Conservation (phyloP, 1,284 basidiomycete species). For the Puccinia novopanici region DNA sequence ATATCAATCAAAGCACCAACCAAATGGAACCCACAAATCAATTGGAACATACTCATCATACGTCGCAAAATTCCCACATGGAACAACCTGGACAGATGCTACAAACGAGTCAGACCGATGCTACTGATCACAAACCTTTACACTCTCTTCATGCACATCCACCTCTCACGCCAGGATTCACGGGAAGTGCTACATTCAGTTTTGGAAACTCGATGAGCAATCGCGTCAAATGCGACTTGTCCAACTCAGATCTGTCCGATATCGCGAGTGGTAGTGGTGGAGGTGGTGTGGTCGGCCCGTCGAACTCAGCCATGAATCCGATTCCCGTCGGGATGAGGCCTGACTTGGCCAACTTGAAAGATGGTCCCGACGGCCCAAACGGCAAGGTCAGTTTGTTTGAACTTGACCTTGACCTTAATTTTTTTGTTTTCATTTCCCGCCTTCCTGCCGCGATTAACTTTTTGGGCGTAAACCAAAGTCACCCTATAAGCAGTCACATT, state of each 20-base stretch:
- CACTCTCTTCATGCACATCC: constrained; percentile 11
- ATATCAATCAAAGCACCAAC: background rate
- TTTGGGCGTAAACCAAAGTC: background rate
- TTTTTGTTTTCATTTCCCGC: background rate
- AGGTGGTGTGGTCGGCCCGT: background rate
- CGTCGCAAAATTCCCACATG: background rate
- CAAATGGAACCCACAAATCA: background rate
- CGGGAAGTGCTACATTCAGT: constrained; percentile 39
- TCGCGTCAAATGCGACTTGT: background rate
- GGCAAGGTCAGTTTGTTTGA: constrained; percentile 35
- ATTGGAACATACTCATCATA: background rate
- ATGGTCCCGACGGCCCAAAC: constrained; percentile 49
- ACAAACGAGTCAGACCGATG: background rate
- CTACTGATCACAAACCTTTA: background rate
- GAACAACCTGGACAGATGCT: background rate
- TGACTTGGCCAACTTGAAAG: constrained; percentile 45
- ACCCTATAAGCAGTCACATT: background rate
- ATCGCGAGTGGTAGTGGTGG: no score
- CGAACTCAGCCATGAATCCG: constrained; percentile 6
- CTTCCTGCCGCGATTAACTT: background rate
- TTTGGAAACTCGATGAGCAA: constrained; percentile 38
- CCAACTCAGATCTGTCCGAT: background rate
- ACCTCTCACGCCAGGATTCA: constrained; percentile 26
- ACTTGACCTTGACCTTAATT: background rate
- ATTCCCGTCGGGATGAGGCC: constrained; percentile 20